Conservation (phyloP, 306 rosid genomes). For the Quercus alba region DNA sequence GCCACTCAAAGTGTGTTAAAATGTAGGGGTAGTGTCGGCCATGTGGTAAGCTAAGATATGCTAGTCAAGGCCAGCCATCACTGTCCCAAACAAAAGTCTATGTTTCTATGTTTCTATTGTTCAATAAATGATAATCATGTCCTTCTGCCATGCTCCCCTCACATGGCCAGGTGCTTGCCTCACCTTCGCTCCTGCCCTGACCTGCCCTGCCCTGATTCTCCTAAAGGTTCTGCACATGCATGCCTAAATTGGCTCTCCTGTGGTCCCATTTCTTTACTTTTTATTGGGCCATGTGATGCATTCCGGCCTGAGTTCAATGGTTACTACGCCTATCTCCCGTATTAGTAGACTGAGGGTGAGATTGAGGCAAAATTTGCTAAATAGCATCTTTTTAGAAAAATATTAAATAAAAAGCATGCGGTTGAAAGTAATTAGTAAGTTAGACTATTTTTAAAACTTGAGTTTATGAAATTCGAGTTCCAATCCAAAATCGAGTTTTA, state of each 20-base stretch:
- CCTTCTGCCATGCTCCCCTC: conserved; percentile 19
- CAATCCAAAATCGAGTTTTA: too few relatives aligned
- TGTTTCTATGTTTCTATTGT: conserved; percentile 3
- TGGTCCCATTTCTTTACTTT: conserved; percentile 21
- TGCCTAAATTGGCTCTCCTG: background rate
- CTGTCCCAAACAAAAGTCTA: conserved; percentile 22
- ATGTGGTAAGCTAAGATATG: conserved; percentile 37
- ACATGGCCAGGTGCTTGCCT: conserved; percentile 34
- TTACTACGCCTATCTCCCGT: too few relatives aligned
- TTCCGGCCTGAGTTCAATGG: too few relatives aligned
- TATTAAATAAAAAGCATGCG: too few relatives aligned
- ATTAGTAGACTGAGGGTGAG: too few relatives aligned
- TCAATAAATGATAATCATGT: conserved; percentile 32
- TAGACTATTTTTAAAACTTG: too few relatives aligned
- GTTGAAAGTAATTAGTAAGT: too few relatives aligned
- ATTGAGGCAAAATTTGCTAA: too few relatives aligned
- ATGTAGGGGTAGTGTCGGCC: conserved; percentile 56
- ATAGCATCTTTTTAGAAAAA: too few relatives aligned
- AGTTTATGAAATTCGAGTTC: too few relatives aligned
- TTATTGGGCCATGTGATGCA: background rate
- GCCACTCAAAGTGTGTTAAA: conserved; percentile 34
- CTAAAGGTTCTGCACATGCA: background rate
- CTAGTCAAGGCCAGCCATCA: conserved; percentile 20
- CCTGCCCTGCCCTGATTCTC: background rate
- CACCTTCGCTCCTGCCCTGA: background rate